Evolutionary conservation across 768 basidiomycete species (phyloP), one percentile per base, ranked within the genome.

Genomic region (Panus rudis): DNA sequence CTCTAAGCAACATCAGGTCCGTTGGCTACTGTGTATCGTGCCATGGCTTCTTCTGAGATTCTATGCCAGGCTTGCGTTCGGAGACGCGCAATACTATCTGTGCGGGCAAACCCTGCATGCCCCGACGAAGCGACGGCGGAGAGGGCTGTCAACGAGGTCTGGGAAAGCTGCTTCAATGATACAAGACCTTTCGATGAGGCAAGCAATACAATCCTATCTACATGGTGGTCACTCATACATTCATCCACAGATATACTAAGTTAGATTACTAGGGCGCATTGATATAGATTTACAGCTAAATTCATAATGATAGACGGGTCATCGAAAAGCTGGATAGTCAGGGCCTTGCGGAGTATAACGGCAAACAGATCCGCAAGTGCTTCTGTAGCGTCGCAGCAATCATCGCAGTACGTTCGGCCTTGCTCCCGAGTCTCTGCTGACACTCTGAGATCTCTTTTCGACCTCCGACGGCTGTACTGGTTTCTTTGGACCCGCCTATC

Each of bases 121-220:
- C 81, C 81, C 1, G 77, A 84, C 55, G 63, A 70, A 28, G 86
- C 72, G 4, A 69, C 84, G 20, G 94, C 93, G 11, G 91, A 92
- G 60, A 75, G 76, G 45, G 92, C 81, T 1, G 93, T 98, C 35
- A 96, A 97, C 52, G 89, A 96, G 60, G 94, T 94, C 25, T 99
- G 89, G 86, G 92, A 92, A 56, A 92, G 89, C 52, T 99, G 94
- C 62, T 92, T 89, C 64, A 82, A 76, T 27, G 96, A 98, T 60
- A 97, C 93, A 5, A 67, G 94, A 49, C 94, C 96, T 7, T 99
- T 97, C 61, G 96, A 99, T 61, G 93, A 98, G 83, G 91, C 90
- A 53, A 33, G 57, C 45, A 42, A 59, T 48, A 11, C 6, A 24
- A 7, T 17, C 8, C 6, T 23, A n/a, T 22, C 1, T 26, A 27